phyloP scores from a whole-genome alignment of 306 rosid genomes.

The Cicer arietinum region DNA sequence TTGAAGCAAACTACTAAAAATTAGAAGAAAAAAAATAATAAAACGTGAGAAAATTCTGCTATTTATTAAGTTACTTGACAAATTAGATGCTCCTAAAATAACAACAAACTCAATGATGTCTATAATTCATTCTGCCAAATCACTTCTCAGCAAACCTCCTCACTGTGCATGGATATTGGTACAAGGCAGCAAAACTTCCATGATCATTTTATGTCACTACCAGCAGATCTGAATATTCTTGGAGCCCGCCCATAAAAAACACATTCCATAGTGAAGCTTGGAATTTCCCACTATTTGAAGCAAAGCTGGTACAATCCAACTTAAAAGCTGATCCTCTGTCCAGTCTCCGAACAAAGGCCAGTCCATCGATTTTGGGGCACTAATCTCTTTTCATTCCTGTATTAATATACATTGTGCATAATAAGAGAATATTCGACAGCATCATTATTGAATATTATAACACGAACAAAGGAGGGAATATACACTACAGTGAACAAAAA shows the following conservation, averaged over 20 bases:
- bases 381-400: conserved; percentile 56
- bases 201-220: conserved; percentile 49
- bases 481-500: conserved; percentile 20
- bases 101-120: conserved; percentile 45
- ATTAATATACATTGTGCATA: conserved; percentile 31
- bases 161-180: conserved; percentile 48
- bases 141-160: conserved; percentile 50
- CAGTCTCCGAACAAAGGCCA: conserved; percentile 53
- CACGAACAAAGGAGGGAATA: conserved; percentile 11
- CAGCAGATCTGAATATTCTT: conserved; percentile 53
- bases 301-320: conserved; percentile 51
- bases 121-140: conserved; percentile 50
- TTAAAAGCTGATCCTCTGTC: conserved; percentile 53
- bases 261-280: conserved; percentile 47
- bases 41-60: conserved; percentile 42
- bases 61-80: conserved; percentile 44
- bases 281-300: conserved; percentile 43
- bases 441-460: not conserved
- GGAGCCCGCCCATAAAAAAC: conserved; percentile 47
- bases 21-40: not conserved
- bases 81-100: conserved; percentile 51
- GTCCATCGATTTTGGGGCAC: conserved; percentile 49
- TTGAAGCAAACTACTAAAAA: conserved; percentile 40
- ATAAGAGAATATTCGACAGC: conserved; percentile 4
- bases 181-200: conserved; percentile 50